Percentiles rank a stretch among this genome's conserved stretches.
phyloP scores from a whole-genome alignment of 2,329 filamentous ascomycete species.

The Dactylellina drechsleri region DNA sequence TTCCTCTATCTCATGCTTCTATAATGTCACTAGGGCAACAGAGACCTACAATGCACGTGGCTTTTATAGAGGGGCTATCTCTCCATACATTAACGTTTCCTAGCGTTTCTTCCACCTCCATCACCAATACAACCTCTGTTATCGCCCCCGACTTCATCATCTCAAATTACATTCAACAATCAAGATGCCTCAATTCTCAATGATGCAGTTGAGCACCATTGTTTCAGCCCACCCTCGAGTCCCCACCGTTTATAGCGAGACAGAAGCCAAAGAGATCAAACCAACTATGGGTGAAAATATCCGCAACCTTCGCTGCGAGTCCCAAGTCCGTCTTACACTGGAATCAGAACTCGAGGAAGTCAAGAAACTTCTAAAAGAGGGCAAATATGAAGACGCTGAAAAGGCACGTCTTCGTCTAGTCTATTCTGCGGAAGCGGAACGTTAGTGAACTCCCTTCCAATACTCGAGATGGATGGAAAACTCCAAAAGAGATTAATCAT shows the following conservation, averaged over 20 bases:
- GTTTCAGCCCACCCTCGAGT: not conserved
- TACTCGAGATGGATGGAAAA: too few species aligned
- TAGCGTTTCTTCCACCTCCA: not conserved
- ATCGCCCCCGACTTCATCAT: not conserved
- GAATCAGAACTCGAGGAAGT: constrained; percentile 30
- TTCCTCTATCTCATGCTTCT: too few species aligned
- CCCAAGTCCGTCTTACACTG: constrained; percentile 24
- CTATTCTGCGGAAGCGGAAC: constrained; percentile 40
- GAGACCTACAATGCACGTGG: too few species aligned
- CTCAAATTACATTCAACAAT: not conserved
- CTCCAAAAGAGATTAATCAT: not conserved
- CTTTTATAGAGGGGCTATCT: too few species aligned
- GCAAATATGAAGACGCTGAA: constrained; percentile 22
- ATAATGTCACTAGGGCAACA: too few species aligned
- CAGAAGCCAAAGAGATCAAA: not conserved
- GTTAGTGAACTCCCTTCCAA: constrained; percentile 7
- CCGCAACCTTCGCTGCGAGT: constrained; percentile 11
- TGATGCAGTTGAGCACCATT: constrained; percentile 1
- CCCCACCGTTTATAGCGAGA: constrained; percentile 1
- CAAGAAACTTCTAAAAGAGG: constrained; percentile 8
- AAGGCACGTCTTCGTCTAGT: constrained; percentile 20
- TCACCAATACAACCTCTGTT: not conserved
- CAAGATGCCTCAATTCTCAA: constrained; percentile 14
- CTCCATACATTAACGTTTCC: too few species aligned
- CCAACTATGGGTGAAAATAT: constrained; percentile 12